These are phyloP conservation scores for Pyrenochaeta sp. DNA, from an alignment of 2,329 filamentous ascomycete species.

Conservation along the genomic window DNA sequence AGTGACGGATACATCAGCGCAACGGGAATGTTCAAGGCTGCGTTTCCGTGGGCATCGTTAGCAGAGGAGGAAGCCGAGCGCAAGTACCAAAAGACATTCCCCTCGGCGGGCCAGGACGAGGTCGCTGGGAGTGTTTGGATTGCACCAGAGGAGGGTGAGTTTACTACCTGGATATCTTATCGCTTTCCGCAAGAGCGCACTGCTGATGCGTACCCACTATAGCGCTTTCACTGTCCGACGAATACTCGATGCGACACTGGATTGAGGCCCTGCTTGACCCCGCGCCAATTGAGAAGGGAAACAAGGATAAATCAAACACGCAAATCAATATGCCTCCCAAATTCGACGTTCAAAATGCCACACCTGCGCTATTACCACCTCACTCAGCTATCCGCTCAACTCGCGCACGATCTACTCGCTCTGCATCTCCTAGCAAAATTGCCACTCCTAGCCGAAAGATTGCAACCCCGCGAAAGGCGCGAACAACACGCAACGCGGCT, in stretches of 20 bases:
- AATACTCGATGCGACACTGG: slow-evolving; percentile 88
- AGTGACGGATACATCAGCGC: slow-evolving; percentile 85
- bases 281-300: slow-evolving; percentile 74
- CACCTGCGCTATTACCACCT: slow-evolving; percentile 41
- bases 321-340: slow-evolving; percentile 83
- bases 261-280: slow-evolving; percentile 91
- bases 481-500: slow-evolving; percentile 54
- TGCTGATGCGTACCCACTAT: slow-evolving; percentile 46
- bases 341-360: slow-evolving; percentile 66
- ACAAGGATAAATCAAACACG: slow-evolving; percentile 72
- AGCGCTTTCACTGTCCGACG: slow-evolving; percentile 83
- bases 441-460: slow-evolving; percentile 57
- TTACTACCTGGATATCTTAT: background rate
- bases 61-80: slow-evolving; percentile 79
- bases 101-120: slow-evolving; percentile 86
- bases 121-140: slow-evolving; percentile 98
- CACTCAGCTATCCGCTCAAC: slow-evolving; percentile 46
- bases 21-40: slow-evolving; percentile 92
- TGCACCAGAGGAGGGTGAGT: slow-evolving; percentile 73
- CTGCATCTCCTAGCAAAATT: slow-evolving; percentile 65
- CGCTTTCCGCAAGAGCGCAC: background rate
- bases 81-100: slow-evolving; percentile 82
- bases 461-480: slow-evolving; percentile 63
- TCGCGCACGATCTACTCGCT: slow-evolving; percentile 65
- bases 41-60: slow-evolving; percentile 79